Base-by-base conservation (phyloP, 345 rosid genomes). In the Raphanus sativus region DNA sequence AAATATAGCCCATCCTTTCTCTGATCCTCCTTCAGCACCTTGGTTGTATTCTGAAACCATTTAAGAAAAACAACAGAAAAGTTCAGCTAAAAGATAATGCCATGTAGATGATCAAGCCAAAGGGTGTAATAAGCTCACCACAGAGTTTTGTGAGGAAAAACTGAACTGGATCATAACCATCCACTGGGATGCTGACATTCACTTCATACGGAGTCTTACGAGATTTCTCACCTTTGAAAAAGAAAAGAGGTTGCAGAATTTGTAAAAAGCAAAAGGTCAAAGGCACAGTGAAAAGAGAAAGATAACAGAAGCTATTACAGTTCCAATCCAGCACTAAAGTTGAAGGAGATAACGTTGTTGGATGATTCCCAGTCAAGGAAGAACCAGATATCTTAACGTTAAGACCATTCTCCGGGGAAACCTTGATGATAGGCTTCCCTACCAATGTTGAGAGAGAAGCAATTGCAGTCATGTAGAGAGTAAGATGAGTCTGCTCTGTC, bases 391-490 rank as follows among this genome's bases (percentile, higher is more conserved):
- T 74, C 48, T 68, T 86, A 68, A 95, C 86, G 52, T 80, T 73
- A 82, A 92, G 85, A 60, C 94, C 98, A 52, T 81, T 82, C 70
- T 88, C 91, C 6, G 98, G 98, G 84, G 56, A 73, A 82, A 95
- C 99, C 92, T 86, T 75, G 69, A 90, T 64, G 28, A 80, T 62
- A 62, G 99, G 97, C 67, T 87, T 89, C 69, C 70, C 76, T 66
- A 95, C 91, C 77, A 87, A 84, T 67, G 83, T 70, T 60, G 98
- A 91, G 74, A 80, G 82, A 60, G 96, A 89, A 69, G 94, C 89
- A 84, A 89, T 75, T 48, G 99, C 94, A 80, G 98, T 92, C 89
- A 95, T 87, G 76, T 95, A 89, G 69, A 95, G 96, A 65, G 89
- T 71, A 61, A 89, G 85, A 80, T 84, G 85, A 79, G 88, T 77